Evolutionary conservation across 352 stramenopile species (phyloP).

Genomic region (Phytophthora meadii): DNA sequence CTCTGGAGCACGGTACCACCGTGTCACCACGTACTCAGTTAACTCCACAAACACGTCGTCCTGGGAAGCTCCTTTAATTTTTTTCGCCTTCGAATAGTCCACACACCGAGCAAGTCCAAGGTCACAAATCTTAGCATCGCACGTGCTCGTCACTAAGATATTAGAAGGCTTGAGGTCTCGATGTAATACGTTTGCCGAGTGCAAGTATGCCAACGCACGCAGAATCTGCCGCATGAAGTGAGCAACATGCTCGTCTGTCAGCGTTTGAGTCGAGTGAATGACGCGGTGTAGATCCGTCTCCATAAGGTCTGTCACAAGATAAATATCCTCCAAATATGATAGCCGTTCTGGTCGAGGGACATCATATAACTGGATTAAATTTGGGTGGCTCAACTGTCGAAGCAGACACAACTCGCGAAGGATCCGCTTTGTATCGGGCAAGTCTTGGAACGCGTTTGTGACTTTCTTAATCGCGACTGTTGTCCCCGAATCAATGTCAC

Average conservation of each 20-base stretch:
- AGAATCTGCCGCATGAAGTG: conserved; percentile 98
- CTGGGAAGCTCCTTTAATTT: conserved; percentile 36
- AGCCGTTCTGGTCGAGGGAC: conserved; percentile 92
- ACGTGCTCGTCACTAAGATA: conserved; percentile 97
- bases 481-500: conserved; percentile 76
- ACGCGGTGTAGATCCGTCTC: conserved; percentile 93
- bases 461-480: conserved; percentile 97
- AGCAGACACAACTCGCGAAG: conserved; percentile 94
- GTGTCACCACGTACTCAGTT: conserved; percentile 84
- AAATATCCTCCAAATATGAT: conserved; percentile 96
- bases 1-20: conserved; percentile 88
- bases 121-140: conserved; percentile 96
- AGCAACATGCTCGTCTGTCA: conserved; percentile 92
- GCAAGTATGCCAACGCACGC: conserved; percentile 96
- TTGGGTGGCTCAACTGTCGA: conserved; percentile 86
- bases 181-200: conserved; percentile 97
- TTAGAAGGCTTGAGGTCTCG: conserved; percentile 96
- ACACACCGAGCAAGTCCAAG: conserved; percentile 92
- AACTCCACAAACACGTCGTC: conserved; percentile 65
- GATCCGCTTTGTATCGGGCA: conserved; percentile 92
- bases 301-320: conserved; percentile 97
- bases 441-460: conserved; percentile 78
- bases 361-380: conserved; percentile 95
- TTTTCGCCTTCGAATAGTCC: conserved; percentile 64
- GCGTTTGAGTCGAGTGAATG: conserved; percentile 91